Evolutionary conservation across 208 protist genomes (phyloP), one percentile per base, ranked within the genome.

Genomic region (Crithidia expoeki): DNA sequence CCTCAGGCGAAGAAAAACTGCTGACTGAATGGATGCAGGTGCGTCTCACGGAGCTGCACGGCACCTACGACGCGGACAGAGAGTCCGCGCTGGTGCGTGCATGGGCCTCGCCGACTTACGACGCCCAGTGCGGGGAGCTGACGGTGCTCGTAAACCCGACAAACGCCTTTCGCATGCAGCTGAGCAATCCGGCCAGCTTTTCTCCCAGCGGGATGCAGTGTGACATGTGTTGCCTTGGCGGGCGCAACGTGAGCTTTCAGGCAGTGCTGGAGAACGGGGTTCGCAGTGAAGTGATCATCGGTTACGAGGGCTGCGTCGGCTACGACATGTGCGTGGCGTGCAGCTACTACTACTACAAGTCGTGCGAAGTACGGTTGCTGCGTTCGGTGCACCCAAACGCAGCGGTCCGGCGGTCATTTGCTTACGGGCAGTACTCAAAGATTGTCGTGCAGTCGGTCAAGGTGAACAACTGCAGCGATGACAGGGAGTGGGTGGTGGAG

Each of bases 281-380:
- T 38, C 68, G 68, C 30, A 74, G 52, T 32, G 56, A 58, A 34
- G 53, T 75, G 16, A 42, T 69, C 0, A 25, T 81, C 16, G 52
- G 51, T 17, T 63, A 56, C 40, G 51, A 74, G 30, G 59, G 47
- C 27, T 74, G 62, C 28, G 40, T 62, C 16, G 75, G 75, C 19
- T 81, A 77, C 46, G 79, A 88, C 51, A 66, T 85, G 34, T 88
- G 83, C 61, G 28, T 88, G 11, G 72, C 66, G 16, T 88, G 83
- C 61, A 71, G 75, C 23, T 59, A 75, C n/a, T 71, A 74, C 27
- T 79, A 79, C 42, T 88, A 79, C 68, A 75, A 76, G 33, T 44
- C 49, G 16, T 68, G 78, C 17, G 56, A 52, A 23, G 36, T 67
- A 49, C 59, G 75, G 42, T 50, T 88, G 52, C 67, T 71, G 38